Base-by-base conservation (phyloP, 1,284 basidiomycete species). In the Serendipita sp. region DNA sequence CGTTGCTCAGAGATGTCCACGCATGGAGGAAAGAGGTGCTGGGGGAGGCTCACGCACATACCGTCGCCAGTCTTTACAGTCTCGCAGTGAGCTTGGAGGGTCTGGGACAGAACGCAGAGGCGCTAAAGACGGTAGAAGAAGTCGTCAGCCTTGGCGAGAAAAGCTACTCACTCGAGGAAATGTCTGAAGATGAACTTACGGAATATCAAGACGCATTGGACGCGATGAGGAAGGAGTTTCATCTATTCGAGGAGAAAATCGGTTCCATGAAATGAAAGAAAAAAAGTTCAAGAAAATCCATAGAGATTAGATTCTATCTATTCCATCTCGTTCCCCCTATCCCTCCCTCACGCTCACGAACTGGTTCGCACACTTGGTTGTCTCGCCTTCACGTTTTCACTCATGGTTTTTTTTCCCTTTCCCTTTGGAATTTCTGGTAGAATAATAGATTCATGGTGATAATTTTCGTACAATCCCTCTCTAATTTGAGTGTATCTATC, bases 201-300 rank as follows among this genome's bases (percentile, higher is more conserved):
- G 53, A 58, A 32, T 58, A 58, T 34, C 17, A 32, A 58, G 53
- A 26, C 32, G 22, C 53, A 32, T 26, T 58, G 22, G 30, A n/a
- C 22, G 10, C 15, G 10, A 58, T 58, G 53, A 58, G 32, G n/a
- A 58, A 58, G 53, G 53, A 58, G 32, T 12, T 58, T 6, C 22
- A 58, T 6, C 32, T 58, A 6, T 58, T 58, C 53, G 53, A 58
- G n/a, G 32, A 58, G 53, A 58, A 58, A 32, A 26, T 58, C 32
- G 53, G 53, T 26, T 29, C 53, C 15, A 17, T 58, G n/a, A 17
- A 49, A 49, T 49, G 45, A 49, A 22, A 38, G 12, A 5, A 6
- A 5, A 38, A 38, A 38, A 38, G 22, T 22, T 22, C 22, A 22
- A 22, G 12, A 38, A 38, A 38, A 12, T 12, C 35, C 5, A 38